Evolutionary conservation across 768 basidiomycete species (phyloP).

Genomic region (Suillus plorans): DNA sequence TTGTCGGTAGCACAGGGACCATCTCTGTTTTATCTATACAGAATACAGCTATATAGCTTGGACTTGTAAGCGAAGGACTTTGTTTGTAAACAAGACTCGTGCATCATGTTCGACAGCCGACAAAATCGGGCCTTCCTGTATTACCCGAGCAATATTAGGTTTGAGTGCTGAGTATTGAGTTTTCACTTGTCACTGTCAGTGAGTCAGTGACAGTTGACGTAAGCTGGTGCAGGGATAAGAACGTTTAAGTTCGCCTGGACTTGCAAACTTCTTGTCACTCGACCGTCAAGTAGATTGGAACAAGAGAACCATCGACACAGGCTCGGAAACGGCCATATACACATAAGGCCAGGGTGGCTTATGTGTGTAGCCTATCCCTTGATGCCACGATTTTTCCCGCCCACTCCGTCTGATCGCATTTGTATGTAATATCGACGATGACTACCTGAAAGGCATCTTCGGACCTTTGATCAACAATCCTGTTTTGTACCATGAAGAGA

Average conservation of each 20-base stretch:
- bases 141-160: neutral
- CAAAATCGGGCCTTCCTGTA: no score
- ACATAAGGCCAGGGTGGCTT: no score
- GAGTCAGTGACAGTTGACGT: neutral
- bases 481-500: neutral
- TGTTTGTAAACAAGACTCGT: neutral
- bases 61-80: neutral
- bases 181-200: neutral
- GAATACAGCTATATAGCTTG: conserved; percentile 1
- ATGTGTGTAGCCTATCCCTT: no score
- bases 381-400: no score
- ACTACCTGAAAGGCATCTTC: no score
- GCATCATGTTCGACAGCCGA: no score
- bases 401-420: no score
- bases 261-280: neutral
- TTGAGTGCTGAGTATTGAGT: neutral
- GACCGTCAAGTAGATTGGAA: neutral
- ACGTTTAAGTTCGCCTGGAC: neutral
- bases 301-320: neutral
- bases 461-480: no score
- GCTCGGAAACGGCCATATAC: neutral
- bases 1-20: neutral
- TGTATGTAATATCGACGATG: no score
- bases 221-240: neutral
- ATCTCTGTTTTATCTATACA: neutral